A percentile compares a stretch with the other conserved stretches of the same genome.
Evolutionary conservation across 306 rosid species (phyloP).

Genomic region (Lathyrus tuberosus): DNA sequence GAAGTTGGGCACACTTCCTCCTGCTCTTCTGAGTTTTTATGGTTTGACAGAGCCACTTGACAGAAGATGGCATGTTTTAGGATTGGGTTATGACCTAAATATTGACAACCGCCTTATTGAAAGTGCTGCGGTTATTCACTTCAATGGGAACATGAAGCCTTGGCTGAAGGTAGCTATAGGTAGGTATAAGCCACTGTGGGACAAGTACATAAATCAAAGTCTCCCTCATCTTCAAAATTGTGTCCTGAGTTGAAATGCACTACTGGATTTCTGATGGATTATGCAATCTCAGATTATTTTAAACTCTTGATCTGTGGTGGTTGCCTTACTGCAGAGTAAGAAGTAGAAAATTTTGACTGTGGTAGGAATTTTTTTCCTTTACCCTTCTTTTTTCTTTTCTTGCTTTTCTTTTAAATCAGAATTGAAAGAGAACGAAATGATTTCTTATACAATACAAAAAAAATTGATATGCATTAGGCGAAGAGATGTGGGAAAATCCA

Average conservation of each 20-base stretch:
- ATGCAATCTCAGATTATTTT: constrained; percentile 48
- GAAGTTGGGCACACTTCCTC: constrained; percentile 94
- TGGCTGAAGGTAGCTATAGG: constrained; percentile 91
- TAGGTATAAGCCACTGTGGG: constrained; percentile 90
- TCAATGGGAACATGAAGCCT: constrained; percentile 95
- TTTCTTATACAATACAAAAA: constrained; percentile 66
- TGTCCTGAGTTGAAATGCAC: constrained; percentile 67
- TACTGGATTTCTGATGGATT: constrained; percentile 53
- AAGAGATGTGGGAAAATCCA: constrained; percentile 58
- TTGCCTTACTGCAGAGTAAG: constrained; percentile 60
- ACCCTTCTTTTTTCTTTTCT: not conserved
- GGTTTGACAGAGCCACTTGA: constrained; percentile 99
- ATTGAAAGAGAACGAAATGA: constrained; percentile 54
- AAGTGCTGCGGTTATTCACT: constrained; percentile 91
- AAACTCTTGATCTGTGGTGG: constrained; percentile 49
- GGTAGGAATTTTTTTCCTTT: constrained; percentile 47
- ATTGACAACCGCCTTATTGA: constrained; percentile 92
- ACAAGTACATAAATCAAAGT: constrained; percentile 79
- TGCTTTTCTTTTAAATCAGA: constrained; percentile 46
- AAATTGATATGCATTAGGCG: constrained; percentile 55
- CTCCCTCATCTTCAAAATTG: constrained; percentile 83
- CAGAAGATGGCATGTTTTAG: constrained; percentile 99
- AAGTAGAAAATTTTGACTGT: constrained; percentile 79
- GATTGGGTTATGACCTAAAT: constrained; percentile 87
- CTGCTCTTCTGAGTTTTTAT: constrained; percentile 85